phyloP scores from a whole-genome alignment of 768 basidiomycete species.

The Cubamyces sp. region DNA sequence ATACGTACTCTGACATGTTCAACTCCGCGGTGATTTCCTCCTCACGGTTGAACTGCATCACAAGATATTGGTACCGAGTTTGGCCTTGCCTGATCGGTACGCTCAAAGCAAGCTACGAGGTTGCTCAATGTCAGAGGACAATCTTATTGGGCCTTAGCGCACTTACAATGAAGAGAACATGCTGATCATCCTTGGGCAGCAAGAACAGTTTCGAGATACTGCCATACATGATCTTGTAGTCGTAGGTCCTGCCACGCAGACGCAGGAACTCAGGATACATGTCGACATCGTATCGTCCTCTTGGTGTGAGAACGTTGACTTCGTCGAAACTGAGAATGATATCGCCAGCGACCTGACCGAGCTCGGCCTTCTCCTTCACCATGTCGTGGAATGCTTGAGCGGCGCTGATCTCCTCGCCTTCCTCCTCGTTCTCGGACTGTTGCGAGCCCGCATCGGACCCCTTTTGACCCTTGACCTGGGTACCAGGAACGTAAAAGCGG shows the following conservation, averaged over 20 bases:
- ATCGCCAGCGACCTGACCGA: conserved; percentile 89
- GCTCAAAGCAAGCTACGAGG: conserved; percentile 77
- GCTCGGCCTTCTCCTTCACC: conserved; percentile 95
- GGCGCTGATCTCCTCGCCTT: conserved; percentile 76
- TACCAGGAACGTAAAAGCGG: conserved; percentile 93
- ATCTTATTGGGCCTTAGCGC: neutral
- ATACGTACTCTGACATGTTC: conserved; percentile 85
- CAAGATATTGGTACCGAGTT: conserved; percentile 95
- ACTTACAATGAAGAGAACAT: conserved; percentile 90
- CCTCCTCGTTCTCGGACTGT: conserved; percentile 66
- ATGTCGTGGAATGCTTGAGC: conserved; percentile 97
- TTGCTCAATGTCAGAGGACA: conserved; percentile 1
- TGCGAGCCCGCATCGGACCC: conserved; percentile 77
- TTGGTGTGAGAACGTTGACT: conserved; percentile 90
- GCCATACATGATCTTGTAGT: conserved; percentile 94
- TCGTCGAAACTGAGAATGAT: conserved; percentile 95
- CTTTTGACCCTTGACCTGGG: conserved; percentile 54
- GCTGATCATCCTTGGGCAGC: conserved; percentile 94
- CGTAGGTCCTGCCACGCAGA: conserved; percentile 97
- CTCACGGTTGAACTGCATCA: conserved; percentile 97
- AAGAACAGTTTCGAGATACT: conserved; percentile 90
- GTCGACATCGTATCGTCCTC: conserved; percentile 97
- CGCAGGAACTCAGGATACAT: conserved; percentile 96
- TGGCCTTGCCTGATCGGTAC: conserved; percentile 97
- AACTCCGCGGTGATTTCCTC: conserved; percentile 97